Evolutionary conservation across 495 filamentous ascomycete species (phyloP).

Genomic region (Aspergillus incahuasiensis): DNA sequence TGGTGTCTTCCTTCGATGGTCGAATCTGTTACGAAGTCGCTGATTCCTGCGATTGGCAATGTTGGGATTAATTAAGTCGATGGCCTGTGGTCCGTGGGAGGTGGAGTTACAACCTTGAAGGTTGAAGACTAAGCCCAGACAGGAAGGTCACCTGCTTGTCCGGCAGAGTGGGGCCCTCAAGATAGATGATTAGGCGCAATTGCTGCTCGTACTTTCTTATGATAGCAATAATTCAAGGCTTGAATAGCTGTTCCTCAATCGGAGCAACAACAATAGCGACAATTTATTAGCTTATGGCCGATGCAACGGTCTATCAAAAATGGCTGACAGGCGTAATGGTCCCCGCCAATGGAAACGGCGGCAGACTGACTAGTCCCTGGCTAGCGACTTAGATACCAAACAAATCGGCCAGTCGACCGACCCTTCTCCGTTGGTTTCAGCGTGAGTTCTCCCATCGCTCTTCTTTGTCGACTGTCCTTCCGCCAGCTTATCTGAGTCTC

Average conservation of each 20-base stretch:
- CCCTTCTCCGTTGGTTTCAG: background rate
- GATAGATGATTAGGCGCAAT: too few relatives aligned
- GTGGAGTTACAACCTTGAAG: background rate
- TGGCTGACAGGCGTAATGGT: background rate
- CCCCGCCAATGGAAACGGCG: conserved; percentile 4
- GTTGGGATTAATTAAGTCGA: too few relatives aligned
- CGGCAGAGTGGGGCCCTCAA: too few relatives aligned
- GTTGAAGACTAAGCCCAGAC: background rate
- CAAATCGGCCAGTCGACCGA: background rate
- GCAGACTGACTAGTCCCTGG: conserved; percentile 3
- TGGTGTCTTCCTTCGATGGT: background rate
- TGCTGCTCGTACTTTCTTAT: too few relatives aligned
- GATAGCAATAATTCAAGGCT: too few relatives aligned
- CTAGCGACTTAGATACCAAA: background rate
- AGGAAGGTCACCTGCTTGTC: background rate
- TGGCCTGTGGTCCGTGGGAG: too few relatives aligned
- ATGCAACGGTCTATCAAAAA: background rate
- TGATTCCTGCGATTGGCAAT: background rate
- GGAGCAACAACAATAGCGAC: too few relatives aligned
- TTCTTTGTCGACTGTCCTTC: background rate
- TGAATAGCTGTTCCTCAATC: background rate
- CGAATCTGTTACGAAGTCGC: conserved; percentile 3
- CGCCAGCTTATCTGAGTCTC: background rate
- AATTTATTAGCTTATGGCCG: background rate
- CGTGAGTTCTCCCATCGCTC: background rate